Percentiles rank a stretch among this genome's conserved stretches.
Conservation (phyloP, 306 rosid species). For the Inga leiocalycina region DNA sequence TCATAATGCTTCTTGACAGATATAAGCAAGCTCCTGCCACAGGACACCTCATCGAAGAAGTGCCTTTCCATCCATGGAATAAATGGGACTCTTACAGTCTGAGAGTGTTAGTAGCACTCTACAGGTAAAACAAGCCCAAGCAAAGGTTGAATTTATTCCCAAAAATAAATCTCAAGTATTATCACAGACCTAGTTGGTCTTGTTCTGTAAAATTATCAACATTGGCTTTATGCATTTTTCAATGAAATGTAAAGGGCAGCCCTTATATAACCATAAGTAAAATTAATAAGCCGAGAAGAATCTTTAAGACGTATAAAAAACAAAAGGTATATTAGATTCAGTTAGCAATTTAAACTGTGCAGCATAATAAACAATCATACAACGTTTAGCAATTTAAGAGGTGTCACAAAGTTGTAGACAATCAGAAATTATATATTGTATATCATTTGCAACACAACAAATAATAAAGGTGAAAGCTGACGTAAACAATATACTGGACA, state of each 20-base stretch:
- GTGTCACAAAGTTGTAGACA: not conserved
- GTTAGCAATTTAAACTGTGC: not conserved
- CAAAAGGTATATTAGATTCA: not conserved
- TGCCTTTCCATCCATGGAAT: not conserved
- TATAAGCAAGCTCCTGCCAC: not conserved
- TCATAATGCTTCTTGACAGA: not conserved
- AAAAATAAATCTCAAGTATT: not conserved
- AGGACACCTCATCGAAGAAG: not conserved
- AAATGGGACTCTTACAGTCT: not conserved
- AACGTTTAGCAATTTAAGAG: not conserved
- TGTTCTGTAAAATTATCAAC: not conserved
- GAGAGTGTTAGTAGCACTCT: slow-evolving; percentile 19
- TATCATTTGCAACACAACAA: not conserved
- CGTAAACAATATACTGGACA: not conserved
- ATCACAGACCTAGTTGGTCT: not conserved
- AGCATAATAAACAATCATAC: not conserved
- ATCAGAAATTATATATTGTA: not conserved
- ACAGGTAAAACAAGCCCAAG: not conserved
- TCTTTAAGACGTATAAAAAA: not conserved
- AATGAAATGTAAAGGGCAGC: not conserved
- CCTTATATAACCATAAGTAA: not conserved
- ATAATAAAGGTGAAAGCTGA: not conserved
- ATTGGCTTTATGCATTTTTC: not conserved
- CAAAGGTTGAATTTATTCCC: not conserved
- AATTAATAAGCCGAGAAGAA: not conserved